Percentiles rank a stretch among this genome's conserved stretches.
Evolutionary conservation across 1,139 yeast species (phyloP).

Genomic region (Yamadazyma membranifaciens): DNA sequence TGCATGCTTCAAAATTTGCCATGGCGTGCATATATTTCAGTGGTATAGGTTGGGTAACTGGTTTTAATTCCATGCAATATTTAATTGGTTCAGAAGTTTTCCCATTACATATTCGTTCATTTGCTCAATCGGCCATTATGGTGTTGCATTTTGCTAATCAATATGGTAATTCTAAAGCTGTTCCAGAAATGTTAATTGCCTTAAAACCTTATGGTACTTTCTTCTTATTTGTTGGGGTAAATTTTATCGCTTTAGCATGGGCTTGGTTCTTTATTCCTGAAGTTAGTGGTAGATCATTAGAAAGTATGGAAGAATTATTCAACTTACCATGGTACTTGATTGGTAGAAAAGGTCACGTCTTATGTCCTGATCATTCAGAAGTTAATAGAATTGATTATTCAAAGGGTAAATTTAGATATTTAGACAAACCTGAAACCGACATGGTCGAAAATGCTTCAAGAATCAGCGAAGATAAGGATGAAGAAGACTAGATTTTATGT

Average conservation of each 20-base stretch:
- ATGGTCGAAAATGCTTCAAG: conserved; percentile 10
- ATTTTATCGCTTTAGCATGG: conserved; percentile 43
- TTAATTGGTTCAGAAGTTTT: conserved; percentile 58
- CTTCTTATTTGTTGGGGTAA: conserved; percentile 50
- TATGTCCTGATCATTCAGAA: conserved; percentile 56
- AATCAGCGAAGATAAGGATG: conserved; percentile 9
- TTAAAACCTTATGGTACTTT: conserved; percentile 54
- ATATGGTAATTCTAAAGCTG: conserved; percentile 58
- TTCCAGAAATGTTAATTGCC: conserved; percentile 50
- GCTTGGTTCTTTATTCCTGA: conserved; percentile 56
- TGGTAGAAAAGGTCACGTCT: conserved; percentile 51
- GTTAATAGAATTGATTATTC: conserved; percentile 10
- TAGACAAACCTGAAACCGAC: conserved; percentile 9
- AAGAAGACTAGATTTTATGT: conserved; percentile 3
- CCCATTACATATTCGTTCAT: conserved; percentile 53
- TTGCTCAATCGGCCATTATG: conserved; percentile 57
- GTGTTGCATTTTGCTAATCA: conserved; percentile 59
- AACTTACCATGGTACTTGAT: conserved; percentile 54
- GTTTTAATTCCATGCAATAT: conserved; percentile 60
- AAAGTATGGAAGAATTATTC: conserved; percentile 57
- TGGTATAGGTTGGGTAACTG: conserved; percentile 64
- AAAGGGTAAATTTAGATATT: conserved; percentile 9
- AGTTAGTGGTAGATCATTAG: conserved; percentile 52
- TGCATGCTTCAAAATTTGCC: conserved; percentile 47
- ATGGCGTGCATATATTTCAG: conserved; percentile 51